A percentile compares a stretch with the other conserved stretches of the same genome.
These are phyloP conservation scores for Clonostachys solani DNA, from an alignment of 2,329 filamentous ascomycete genomes.

Conservation along the genomic window DNA sequence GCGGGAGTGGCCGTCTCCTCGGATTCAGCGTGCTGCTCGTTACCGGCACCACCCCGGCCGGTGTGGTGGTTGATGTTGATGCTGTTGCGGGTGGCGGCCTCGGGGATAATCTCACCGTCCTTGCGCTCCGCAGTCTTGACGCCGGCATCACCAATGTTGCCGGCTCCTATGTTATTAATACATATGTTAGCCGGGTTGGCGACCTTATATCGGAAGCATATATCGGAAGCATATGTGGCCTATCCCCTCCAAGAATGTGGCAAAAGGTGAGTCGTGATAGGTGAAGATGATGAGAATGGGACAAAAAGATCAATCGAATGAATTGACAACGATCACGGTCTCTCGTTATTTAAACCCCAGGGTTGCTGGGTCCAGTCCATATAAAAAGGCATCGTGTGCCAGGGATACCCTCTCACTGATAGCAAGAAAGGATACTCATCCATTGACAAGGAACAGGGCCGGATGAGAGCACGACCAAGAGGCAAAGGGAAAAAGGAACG, in stretches of 20 bases:
- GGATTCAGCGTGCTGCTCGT: slow-evolving; percentile 33
- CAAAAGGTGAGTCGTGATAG: not conserved
- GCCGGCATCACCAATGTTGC: slow-evolving; percentile 52
- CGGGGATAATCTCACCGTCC: slow-evolving; percentile 50
- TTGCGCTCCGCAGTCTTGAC: slow-evolving; percentile 29
- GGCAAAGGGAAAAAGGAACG: slow-evolving; percentile 9
- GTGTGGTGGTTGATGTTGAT: slow-evolving; percentile 48
- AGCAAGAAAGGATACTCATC: not conserved
- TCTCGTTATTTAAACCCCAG: too few species aligned
- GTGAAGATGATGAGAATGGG: too few species aligned
- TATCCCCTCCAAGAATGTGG: not conserved
- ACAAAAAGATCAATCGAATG: too few species aligned
- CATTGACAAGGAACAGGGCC: not conserved
- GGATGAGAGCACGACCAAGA: not conserved
- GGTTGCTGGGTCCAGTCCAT: not conserved
- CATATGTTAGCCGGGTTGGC: too few species aligned
- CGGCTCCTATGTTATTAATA: slow-evolving; percentile 35
- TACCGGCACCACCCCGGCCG: slow-evolving; percentile 57
- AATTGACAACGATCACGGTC: not conserved
- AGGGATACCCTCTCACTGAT: not conserved
- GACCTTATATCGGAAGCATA: too few species aligned
- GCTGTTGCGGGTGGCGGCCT: slow-evolving; percentile 42
- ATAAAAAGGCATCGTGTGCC: not conserved
- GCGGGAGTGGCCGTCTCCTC: slow-evolving; percentile 20
- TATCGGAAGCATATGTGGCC: not conserved